phyloP scores from a whole-genome alignment of 768 basidiomycete genomes.

The Termitomyces bulborhizus region DNA sequence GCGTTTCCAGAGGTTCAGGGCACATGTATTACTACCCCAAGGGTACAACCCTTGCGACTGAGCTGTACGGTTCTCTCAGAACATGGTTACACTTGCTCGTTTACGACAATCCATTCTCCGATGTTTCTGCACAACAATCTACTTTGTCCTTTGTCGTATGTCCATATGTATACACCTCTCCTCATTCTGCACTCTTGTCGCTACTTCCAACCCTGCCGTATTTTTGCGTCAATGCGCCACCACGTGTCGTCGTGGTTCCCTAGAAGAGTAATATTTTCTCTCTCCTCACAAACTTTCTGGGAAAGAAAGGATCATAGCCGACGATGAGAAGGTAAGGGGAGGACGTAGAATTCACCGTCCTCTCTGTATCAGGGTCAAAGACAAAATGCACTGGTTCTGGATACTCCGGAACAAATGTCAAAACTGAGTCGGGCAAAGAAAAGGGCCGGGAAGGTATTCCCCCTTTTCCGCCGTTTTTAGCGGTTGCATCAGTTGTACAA shows the following conservation, averaged over 20 bases:
- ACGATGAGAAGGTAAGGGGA: background rate
- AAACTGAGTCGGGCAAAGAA: slow-evolving; percentile 1
- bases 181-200: background rate
- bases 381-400: background rate
- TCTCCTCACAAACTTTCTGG: background rate
- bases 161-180: background rate
- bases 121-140: slow-evolving; percentile 2
- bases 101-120: slow-evolving; percentile 1
- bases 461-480: background rate
- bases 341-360: background rate
- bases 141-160: slow-evolving; percentile 4
- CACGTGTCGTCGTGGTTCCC: background rate
- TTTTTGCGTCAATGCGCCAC: background rate
- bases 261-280: slow-evolving; percentile 1
- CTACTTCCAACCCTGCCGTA: background rate
- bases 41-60: no score
- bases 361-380: background rate
- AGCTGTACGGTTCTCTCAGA: no score
- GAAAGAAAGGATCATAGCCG: background rate
- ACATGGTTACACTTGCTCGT: background rate
- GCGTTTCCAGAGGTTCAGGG: no score
- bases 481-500: no score
- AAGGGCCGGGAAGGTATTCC: background rate
- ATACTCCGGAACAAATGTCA: background rate
- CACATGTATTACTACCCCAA: no score